Base-by-base conservation (phyloP, 2,329 filamentous ascomycete species). In the Neocucurbitaria cava region DNA sequence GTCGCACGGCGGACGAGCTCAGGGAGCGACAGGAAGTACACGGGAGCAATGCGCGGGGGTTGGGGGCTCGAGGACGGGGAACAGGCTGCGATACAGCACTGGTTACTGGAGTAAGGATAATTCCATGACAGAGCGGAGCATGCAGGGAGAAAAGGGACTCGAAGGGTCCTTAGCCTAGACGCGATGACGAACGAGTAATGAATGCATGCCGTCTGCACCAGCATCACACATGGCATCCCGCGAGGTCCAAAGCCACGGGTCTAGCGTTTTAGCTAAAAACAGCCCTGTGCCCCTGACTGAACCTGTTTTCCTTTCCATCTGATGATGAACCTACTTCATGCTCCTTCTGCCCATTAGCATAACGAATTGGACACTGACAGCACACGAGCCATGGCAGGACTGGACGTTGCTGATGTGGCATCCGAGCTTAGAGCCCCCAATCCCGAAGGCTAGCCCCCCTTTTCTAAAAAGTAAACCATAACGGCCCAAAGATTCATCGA, bases 121-220 rank as follows among this genome's bases (percentile, higher is more conserved):
- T 46, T 62, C 59, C 61, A 67, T 66, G 47, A 48, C 53, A 52
- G 41, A 56, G 41, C 24, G 31, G 36, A 52, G 49, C 42, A 52
- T 52, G 52, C 52, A 51, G 36, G 51, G 35, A 49, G 57, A 64
- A 62, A 62, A 54, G 62, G 39, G 61, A 57, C 41, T 15, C 54
- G 47, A 58, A 58, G 51, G 55, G 49, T 40, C 41, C 39, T 52
- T 60, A 58, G 56, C 55, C 49, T 35, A 49, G 54, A 49, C 59
- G 51, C 54, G 46, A 65, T 63, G 62, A 59, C 62, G 62, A 65
- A 55, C 62, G 62, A 65, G 58, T 63, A 65, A 58, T 60, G 58
- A 61, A 58, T 58, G 55, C 57, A 47, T 48, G 50, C 48, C 55
- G 60, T 58, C 52, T 30, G 41, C 41, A 43, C 11, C 52, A 47